Evolutionary conservation across 192 early-diverging fungal species (phyloP), one percentile per base, ranked within the genome.

Genomic region (Podila epicladia): DNA sequence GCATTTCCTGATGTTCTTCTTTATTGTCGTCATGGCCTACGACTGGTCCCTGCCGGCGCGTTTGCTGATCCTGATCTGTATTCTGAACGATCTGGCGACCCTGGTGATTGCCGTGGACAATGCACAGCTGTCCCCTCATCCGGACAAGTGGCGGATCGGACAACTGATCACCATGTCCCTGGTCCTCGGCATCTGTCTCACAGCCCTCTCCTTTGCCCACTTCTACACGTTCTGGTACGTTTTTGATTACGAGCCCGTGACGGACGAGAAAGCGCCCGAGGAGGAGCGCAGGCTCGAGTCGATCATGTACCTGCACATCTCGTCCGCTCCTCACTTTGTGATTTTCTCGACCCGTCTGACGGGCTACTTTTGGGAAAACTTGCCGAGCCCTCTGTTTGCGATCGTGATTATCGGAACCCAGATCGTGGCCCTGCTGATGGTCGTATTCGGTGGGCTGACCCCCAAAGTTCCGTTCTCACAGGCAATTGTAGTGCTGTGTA

Each of bases 1-100:
- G 60, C 97, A 98, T 83, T 98, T 98, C 75, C 85, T 98, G 87
- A 84, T 98, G 62, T 98, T 98, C 90, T 96, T 98, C 88, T 98
- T 98, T 80, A 91, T 95, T 69, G 90, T 96, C 38, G 93, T 94
- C 49, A 86, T 96, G 65, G 90, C 87, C 15, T 93, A 89, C 73
- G 89, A 94, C 67, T 98, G 95, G 93, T 85, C 86, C 62, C 90
- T 98, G 85, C 92, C 92, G 65, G 91, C 94, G 9, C 84, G 87
- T 8, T 75, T 97, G 33, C 86, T 98, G 33, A 94, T 98, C 74
- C 86, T 97, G 84, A 98, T 97, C 75, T 91, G 94, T 57, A 91
- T 97, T 59, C 89, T 97, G 78, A 97, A 97, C 85, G 95, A 97
- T 73, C 94, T 92, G 11, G 94, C 94, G 15, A 95, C 94, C 2